Base-by-base conservation (phyloP, 495 filamentous ascomycete genomes). In the Antarctomyces pellizariae region DNA sequence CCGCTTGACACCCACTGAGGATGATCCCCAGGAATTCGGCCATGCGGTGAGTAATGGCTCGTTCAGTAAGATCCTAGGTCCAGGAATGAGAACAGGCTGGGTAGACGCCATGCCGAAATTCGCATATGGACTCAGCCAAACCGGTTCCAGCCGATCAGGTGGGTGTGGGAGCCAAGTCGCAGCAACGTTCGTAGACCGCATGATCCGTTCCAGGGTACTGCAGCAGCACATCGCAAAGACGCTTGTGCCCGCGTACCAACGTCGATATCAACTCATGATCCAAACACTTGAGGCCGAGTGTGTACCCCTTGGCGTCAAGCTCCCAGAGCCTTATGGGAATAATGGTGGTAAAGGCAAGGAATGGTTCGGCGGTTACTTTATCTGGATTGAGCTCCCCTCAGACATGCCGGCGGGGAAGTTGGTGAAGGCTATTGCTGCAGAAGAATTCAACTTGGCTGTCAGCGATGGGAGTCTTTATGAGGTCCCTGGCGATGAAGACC, bases 51-150 rank as follows among this genome's bases (percentile, higher is more conserved):
- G 67, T 35, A 92, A 92, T 47, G 77, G 70, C 11, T 74, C 63
- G 9, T 91, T 92, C 48, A 72, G 63, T 38, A 93, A 93, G 47
- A 59, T 91, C 9, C 57, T 69, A n/a, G 75, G 64, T 0, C 80
- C 82, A 0, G 83, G 80, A 0, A 37, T 69, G 18, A 53, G 82
- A 17, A 78, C 72, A 2, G 82, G 82, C 11, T 93, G 82, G 80
- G 61, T 65, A 0, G 82, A 92, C 42, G 69, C 57, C 9, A 65
- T 71, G 2, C 46, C 57, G 11, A 73, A 68, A 28, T 54, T 89
- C 30, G 65, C 65, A 0, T 54, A 56, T 38, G 76, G 73, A 0
- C 36, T 78, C 2, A 61, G 68, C 5, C 67, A 75, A 54, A 75
- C 69, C 36, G 75, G 73, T 11, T 62, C 61, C 2, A 64, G 67